Evolutionary conservation across 768 basidiomycete genomes (phyloP).

Genomic region (Pleurotus cornucopiae): DNA sequence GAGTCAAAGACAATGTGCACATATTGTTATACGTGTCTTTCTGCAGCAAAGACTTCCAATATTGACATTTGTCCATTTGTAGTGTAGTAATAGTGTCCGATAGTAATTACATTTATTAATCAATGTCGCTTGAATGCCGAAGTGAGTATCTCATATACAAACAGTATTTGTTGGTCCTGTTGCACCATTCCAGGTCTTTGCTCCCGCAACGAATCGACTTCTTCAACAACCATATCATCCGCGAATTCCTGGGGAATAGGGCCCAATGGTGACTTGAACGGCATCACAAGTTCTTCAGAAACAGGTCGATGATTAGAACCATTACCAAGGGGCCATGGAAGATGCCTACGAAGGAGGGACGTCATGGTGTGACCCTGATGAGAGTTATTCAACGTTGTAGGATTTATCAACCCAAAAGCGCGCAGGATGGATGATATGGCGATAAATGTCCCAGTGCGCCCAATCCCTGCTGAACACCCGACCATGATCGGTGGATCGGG

Average conservation of each 20-base stretch:
- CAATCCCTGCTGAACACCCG: constrained; percentile 85
- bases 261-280: constrained; percentile 48
- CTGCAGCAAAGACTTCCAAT: background rate
- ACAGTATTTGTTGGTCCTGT: constrained; percentile 54
- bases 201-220: constrained; percentile 76
- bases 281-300: constrained; percentile 14
- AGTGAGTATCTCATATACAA: constrained; percentile 61
- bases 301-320: too few relatives aligned
- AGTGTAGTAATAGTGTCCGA: background rate
- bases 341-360: background rate
- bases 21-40: background rate
- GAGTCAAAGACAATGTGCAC: background rate
- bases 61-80: background rate
- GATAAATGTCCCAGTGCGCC: constrained; percentile 85
- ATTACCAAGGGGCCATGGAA: background rate
- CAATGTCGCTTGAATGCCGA: constrained; percentile 17
- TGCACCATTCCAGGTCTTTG: constrained; percentile 84
- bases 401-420: constrained; percentile 41
- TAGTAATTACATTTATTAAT: background rate
- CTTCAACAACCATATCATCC: constrained; percentile 60
- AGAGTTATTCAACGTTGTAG: constrained; percentile 24
- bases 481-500: constrained; percentile 73
- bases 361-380: constrained; percentile 3
- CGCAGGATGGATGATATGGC: constrained; percentile 78
- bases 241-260: constrained; percentile 42